Evolutionary conservation across 2,329 filamentous ascomycete species (phyloP).

Genomic region (Fusarium solani-melongenae): DNA sequence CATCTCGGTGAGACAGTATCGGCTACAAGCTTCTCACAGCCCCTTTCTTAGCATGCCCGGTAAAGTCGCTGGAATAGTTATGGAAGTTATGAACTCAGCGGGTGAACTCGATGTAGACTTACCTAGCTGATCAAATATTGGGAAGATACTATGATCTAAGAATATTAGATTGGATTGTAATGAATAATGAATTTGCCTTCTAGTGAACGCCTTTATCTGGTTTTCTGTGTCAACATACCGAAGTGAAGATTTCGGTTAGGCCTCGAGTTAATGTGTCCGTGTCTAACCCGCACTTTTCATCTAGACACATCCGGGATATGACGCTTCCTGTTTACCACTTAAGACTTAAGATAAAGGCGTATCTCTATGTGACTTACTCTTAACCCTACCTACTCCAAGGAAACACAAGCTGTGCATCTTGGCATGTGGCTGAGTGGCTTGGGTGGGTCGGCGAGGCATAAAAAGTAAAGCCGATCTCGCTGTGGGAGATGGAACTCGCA

Average conservation of each 20-base stretch:
- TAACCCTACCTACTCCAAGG: neutral
- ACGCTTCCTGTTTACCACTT: neutral
- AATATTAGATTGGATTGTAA: neutral
- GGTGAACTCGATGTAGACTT: neutral
- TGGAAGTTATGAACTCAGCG: neutral
- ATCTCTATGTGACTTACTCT: neutral
- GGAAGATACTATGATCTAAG: neutral
- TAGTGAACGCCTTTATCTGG: neutral
- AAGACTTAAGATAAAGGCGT: neutral
- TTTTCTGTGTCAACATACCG: neutral
- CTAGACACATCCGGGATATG: neutral
- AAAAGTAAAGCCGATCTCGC: conserved; percentile 2
- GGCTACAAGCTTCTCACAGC: neutral
- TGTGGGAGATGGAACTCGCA: neutral
- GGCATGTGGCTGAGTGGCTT: neutral
- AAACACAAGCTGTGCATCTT: neutral
- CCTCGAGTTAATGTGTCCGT: neutral
- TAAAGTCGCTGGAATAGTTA: neutral
- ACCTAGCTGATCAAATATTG: neutral
- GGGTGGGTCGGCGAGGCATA: neutral
- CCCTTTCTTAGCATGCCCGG: neutral
- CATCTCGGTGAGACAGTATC: neutral
- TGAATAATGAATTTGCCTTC: neutral
- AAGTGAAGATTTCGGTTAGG: neutral
- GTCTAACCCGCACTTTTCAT: neutral